These are phyloP conservation scores for Ogataea ganodermae DNA, from an alignment of 805 yeast species.

Conservation along the genomic window DNA sequence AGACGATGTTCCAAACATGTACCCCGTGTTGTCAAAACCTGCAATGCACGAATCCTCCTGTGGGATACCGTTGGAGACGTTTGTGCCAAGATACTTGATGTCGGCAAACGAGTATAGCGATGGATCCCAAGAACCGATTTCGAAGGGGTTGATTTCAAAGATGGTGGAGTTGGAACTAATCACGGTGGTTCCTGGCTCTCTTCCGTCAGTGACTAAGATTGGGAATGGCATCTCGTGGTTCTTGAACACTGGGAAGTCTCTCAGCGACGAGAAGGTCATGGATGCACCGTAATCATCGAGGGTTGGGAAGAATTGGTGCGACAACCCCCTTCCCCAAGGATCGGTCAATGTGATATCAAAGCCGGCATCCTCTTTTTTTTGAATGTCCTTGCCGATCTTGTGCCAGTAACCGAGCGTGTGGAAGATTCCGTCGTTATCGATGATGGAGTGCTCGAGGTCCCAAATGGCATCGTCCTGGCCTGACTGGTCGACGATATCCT, in stretches of 20 bases:
- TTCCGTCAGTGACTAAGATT: slow-evolving; percentile 62
- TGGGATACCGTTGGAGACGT: slow-evolving; percentile 61
- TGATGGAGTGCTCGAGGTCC: slow-evolving; percentile 64
- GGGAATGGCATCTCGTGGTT: slow-evolving; percentile 73
- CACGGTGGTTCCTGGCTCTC: slow-evolving; percentile 60
- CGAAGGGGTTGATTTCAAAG: slow-evolving; percentile 64
- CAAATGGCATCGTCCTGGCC: slow-evolving; percentile 54
- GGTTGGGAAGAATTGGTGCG: slow-evolving; percentile 70
- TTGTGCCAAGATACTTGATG: slow-evolving; percentile 69
- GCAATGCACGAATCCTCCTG: slow-evolving; percentile 52
- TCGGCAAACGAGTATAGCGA: slow-evolving; percentile 65
- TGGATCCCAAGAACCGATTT: slow-evolving; percentile 89
- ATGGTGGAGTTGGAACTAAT: slow-evolving; percentile 68
- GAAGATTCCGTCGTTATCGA: slow-evolving; percentile 64
- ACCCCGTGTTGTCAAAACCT: slow-evolving; percentile 83
- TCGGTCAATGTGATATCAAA: slow-evolving; percentile 70
- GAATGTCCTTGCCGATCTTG: slow-evolving; percentile 53
- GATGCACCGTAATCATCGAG: slow-evolving; percentile 64
- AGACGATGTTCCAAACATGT: slow-evolving; percentile 79
- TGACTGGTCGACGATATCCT: slow-evolving; percentile 48
- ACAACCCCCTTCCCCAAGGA: slow-evolving; percentile 75
- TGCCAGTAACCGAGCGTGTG: slow-evolving; percentile 54
- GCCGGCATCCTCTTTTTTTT: slow-evolving; percentile 60
- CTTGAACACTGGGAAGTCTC: slow-evolving; percentile 60
- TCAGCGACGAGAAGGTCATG: slow-evolving; percentile 56